These are phyloP conservation scores for Desmodesmus armatus DNA, from an alignment of 139 green algal genomes.

Conservation along the genomic window DNA sequence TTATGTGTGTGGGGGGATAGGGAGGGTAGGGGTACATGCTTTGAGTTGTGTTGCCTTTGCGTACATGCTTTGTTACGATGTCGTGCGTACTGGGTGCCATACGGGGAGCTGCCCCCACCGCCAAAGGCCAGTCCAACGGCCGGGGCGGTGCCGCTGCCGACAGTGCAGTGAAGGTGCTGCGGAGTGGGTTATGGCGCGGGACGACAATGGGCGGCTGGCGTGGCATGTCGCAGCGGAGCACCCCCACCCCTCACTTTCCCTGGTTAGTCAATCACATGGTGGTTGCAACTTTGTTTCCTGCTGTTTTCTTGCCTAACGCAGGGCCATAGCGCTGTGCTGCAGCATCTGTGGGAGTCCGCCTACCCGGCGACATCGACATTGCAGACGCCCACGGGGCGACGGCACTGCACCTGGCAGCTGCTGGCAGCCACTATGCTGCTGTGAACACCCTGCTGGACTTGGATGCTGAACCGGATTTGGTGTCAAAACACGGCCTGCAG, in stretches of 20 bases:
- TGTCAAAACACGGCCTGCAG: too few species aligned
- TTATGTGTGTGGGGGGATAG: too few species aligned
- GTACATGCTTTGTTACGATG: not conserved
- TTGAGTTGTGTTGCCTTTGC: not conserved
- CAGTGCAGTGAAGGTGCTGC: not conserved
- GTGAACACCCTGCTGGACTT: slow-evolving; percentile 6
- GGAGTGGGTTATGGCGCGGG: not conserved
- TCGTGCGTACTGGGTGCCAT: too few species aligned
- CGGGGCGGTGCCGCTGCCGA: too few species aligned
- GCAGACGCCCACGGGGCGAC: not conserved
- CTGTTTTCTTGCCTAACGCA: not conserved
- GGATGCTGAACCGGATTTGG: not conserved
- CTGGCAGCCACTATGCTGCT: not conserved
- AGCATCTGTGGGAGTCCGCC: not conserved
- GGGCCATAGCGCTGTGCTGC: slow-evolving; percentile 14
- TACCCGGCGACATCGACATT: not conserved
- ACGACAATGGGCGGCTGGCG: not conserved
- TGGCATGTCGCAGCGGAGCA: too few species aligned
- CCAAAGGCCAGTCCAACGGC: too few species aligned
- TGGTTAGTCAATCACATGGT: too few species aligned
- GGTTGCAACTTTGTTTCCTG: too few species aligned
- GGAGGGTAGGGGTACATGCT: too few species aligned
- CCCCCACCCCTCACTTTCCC: too few species aligned
- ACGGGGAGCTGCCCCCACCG: too few species aligned
- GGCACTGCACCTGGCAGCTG: slow-evolving; percentile 31